Conservation (phyloP, 352 stramenopile species). For the Globisporangium okanoganense region DNA sequence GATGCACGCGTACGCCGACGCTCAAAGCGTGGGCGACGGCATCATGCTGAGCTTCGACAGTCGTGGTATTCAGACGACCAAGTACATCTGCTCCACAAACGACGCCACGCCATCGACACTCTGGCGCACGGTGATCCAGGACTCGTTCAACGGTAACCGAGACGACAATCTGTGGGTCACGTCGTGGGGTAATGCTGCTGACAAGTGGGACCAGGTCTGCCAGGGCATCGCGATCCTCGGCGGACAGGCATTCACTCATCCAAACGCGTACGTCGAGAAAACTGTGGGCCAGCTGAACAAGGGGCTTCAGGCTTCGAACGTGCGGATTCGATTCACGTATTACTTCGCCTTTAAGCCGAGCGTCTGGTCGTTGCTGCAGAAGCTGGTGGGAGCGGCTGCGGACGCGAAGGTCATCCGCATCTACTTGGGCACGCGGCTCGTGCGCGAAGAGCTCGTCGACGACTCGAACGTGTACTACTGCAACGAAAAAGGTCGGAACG, state of each 20-base stretch:
- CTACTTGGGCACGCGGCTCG: conserved; percentile 35
- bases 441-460: conserved; percentile 39
- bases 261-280: conserved; percentile 42
- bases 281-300: conserved; percentile 24
- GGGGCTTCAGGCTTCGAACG: conserved; percentile 29
- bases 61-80: conserved; percentile 34
- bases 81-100: conserved; percentile 62
- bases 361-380: conserved; percentile 22
- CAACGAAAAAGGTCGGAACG: conserved; percentile 23
- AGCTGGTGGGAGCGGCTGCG: conserved; percentile 15
- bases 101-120: conserved; percentile 42
- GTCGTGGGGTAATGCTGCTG: conserved; percentile 32
- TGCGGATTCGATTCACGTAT: conserved; percentile 56
- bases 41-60: conserved; percentile 40
- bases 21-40: conserved; percentile 39
- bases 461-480: conserved; percentile 36
- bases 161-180: conserved; percentile 53
- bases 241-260: conserved; percentile 25
- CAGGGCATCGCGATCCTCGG: conserved; percentile 49
- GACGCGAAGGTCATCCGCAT: conserved; percentile 42
- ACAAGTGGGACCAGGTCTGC: conserved; percentile 49
- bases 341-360: conserved; percentile 56
- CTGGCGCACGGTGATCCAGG: conserved; percentile 40
- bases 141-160: conserved; percentile 55
- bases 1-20: conserved; percentile 43